Percentiles rank a stretch among this genome's conserved stretches.
These are phyloP conservation scores for Teunomyces tritomae DNA, from an alignment of 805 yeast genomes.

Conservation along the genomic window DNA sequence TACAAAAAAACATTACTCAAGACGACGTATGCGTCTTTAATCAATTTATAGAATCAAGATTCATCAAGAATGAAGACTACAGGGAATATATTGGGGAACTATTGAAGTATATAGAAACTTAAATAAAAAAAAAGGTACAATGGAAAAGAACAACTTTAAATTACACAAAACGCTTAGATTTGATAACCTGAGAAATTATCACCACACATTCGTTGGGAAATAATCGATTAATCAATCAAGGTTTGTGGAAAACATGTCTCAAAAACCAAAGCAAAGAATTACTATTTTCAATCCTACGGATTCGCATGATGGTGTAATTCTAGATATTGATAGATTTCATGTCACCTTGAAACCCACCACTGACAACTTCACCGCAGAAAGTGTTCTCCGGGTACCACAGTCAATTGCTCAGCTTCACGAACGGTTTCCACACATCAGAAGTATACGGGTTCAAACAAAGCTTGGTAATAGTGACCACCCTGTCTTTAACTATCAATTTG, in stretches of 20 bases:
- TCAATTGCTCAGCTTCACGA: neutral
- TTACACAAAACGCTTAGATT: neutral
- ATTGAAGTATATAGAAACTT: neutral
- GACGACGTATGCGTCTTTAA: slow-evolving; percentile 7
- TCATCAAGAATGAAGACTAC: slow-evolving; percentile 7
- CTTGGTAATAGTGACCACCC: slow-evolving; percentile 7
- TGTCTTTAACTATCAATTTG: slow-evolving; percentile 26
- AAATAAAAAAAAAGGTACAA: neutral
- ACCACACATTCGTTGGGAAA: too few relatives aligned
- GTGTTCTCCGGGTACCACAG: slow-evolving; percentile 2
- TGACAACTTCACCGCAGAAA: slow-evolving; percentile 6
- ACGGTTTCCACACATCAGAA: slow-evolving; percentile 14
- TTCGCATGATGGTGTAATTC: slow-evolving; percentile 23
- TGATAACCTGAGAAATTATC: too few relatives aligned
- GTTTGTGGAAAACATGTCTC: neutral
- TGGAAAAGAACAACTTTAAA: neutral
- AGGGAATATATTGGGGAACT: slow-evolving; percentile 5
- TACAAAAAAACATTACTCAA: neutral
- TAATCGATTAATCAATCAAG: neutral
- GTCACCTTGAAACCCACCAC: slow-evolving; percentile 5
- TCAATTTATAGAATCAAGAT: slow-evolving; percentile 4
- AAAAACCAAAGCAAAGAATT: slow-evolving; percentile 28
- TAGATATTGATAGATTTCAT: slow-evolving; percentile 4
- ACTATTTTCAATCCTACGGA: slow-evolving; percentile 28
- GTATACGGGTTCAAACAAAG: slow-evolving; percentile 21